phyloP scores from a whole-genome alignment of 495 filamentous ascomycete species.

The Halenospora varia region DNA sequence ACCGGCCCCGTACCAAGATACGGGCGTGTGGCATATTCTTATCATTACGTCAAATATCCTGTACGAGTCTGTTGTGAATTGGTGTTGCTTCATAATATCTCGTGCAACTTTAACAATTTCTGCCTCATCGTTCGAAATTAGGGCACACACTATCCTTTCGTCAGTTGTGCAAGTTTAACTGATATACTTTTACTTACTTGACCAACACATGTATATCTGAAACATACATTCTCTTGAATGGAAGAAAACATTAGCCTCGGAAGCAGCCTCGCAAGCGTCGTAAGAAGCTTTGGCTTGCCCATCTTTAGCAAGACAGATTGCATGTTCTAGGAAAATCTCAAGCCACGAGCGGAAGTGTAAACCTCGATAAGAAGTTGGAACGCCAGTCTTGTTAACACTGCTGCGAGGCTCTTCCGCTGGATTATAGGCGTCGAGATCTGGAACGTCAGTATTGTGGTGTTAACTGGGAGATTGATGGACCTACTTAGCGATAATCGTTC shows the following conservation, averaged over 20 bases:
- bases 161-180: conserved; percentile 1
- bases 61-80: conserved; percentile 80
- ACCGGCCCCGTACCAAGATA: conserved; percentile 55
- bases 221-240: conserved; percentile 61
- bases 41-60: conserved; percentile 72
- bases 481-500: conserved; percentile 53
- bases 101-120: conserved; percentile 63
- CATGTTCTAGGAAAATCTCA: conserved; percentile 85
- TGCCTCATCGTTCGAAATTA: conserved; percentile 75
- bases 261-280: conserved; percentile 65
- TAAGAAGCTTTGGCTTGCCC: conserved; percentile 63
- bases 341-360: conserved; percentile 82
- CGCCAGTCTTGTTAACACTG: conserved; percentile 21
- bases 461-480: conserved; percentile 4
- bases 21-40: conserved; percentile 55
- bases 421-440: conserved; percentile 31
- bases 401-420: conserved; percentile 19
- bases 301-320: conserved; percentile 61
- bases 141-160: conserved; percentile 61
- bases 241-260: conserved; percentile 75
- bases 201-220: conserved; percentile 75
- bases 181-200: conserved; percentile 46
- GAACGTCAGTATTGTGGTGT: conserved; percentile 16
- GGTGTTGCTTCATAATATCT: conserved; percentile 82
- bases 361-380: conserved; percentile 67